Base-by-base conservation (phyloP, 345 rosid genomes). In the Hirschfeldia incana region DNA sequence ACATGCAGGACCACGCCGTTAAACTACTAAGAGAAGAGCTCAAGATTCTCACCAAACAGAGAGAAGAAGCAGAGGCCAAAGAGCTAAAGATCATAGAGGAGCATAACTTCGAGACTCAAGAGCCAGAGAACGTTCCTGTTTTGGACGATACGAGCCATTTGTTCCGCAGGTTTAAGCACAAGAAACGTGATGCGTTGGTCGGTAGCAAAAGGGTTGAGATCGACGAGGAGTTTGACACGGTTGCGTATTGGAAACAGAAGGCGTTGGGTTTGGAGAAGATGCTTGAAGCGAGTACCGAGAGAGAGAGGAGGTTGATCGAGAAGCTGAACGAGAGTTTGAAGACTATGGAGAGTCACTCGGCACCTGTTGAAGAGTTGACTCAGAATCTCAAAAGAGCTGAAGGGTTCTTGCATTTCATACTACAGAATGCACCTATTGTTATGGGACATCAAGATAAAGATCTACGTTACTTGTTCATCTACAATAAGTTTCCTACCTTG, bases 391-490 rank as follows among this genome's bases (percentile, higher is more conserved):
- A 86, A 33, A 88, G 98, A 74, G 98, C 98, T 1, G 98, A 94
- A 75, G 92, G 92, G 70, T 94, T 92, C 85, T 78, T 94, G 80
- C 98, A 94, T 80, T 94, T 94, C 73, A 89, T 94, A 34, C 98
- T 94, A 67, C 95, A 91, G 82, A 90, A 78, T 87, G 98, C 98
- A 46, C 97, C 98, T 6, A 87, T 94, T 71, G 97, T 92, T 46
- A 91, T 92, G 33, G 98, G 98, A 0, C 98, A 94, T 87, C 98
- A 94, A 95, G 98, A 94, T 78, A 91, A 90, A 75, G 98, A 94
- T 70, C 82, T 92, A 37, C 85, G 89, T 6, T 94, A 92, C 82
- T 91, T 97, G 57, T 94, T 94, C 76, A 94, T 94, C 81, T 94
- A 91, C 80, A 94, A 94, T 77, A 93, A 92, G 85, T 94, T 87